Evolutionary conservation across 2,329 filamentous ascomycete species (phyloP).

Genomic region (Trichoderma atrobrunneum): DNA sequence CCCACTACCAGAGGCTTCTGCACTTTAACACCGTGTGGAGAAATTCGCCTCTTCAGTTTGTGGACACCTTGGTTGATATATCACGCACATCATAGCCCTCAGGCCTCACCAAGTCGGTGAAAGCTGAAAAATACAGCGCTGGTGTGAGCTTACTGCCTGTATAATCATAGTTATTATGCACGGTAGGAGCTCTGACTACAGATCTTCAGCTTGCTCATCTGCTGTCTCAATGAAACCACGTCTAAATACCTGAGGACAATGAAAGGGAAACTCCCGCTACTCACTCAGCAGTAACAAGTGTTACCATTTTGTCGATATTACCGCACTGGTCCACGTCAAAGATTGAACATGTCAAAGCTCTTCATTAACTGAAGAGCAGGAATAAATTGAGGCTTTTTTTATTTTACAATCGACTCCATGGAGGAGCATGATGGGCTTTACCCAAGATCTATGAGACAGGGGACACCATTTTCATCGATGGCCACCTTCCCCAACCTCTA

Average conservation of each 20-base stretch:
- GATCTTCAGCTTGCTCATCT: not conserved
- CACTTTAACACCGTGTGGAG: conserved; percentile 36
- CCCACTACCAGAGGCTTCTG: conserved; percentile 22
- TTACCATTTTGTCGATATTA: not conserved
- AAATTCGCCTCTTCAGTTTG: conserved; percentile 1
- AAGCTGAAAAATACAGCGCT: not conserved
- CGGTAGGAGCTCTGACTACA: not conserved
- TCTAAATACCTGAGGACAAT: not conserved
- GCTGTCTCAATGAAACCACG: not conserved
- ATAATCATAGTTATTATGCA: not conserved
- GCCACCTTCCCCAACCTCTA: conserved; percentile 38
- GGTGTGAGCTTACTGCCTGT: not conserved
- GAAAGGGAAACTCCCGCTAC: not conserved
- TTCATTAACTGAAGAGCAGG: conserved; percentile 35
- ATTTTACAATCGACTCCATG: conserved; percentile 43
- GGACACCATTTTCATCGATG: conserved; percentile 31
- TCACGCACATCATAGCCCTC: conserved; percentile 16
- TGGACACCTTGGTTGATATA: conserved; percentile 9
- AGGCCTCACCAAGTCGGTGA: conserved; percentile 8
- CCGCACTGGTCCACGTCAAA: not conserved
- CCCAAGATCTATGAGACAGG: conserved; percentile 36
- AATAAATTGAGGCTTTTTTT: conserved; percentile 43
- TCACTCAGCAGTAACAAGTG: not conserved
- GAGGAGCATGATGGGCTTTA: conserved; percentile 33
- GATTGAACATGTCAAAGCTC: conserved; percentile 30